phyloP scores from a whole-genome alignment of 768 basidiomycete species.

The Phanerochaete carnosa region DNA sequence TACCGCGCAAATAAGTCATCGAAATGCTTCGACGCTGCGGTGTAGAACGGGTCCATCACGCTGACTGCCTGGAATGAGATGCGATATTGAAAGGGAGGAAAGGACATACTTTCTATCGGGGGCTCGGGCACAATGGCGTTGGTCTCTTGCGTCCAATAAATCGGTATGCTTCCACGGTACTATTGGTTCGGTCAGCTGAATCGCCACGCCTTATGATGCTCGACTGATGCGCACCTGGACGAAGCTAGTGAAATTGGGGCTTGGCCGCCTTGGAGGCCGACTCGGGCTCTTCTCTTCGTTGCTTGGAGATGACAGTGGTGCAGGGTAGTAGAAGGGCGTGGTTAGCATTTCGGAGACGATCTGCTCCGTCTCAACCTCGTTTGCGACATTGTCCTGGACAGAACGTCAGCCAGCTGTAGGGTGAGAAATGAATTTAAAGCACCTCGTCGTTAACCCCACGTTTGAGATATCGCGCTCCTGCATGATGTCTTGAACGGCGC shows the following conservation, averaged over 20 bases:
- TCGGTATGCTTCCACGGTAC: constrained; percentile 93
- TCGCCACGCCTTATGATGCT: background rate
- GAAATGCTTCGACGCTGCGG: constrained; percentile 90
- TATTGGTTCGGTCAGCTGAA: constrained; percentile 23
- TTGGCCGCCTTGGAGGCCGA: constrained; percentile 44
- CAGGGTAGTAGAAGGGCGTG: constrained; percentile 83
- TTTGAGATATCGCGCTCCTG: constrained; percentile 91
- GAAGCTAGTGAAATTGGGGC: constrained; percentile 90
- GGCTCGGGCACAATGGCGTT: constrained; percentile 89
- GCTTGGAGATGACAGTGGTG: constrained; percentile 7
- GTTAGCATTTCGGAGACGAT: constrained; percentile 90
- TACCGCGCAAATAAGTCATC: constrained; percentile 88
- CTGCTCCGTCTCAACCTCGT: constrained; percentile 98
- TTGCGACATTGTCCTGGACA: constrained; percentile 89
- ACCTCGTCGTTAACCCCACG: constrained; percentile 94
- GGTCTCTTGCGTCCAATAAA: constrained; percentile 96
- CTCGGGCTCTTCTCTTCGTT: background rate
- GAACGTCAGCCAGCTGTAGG: background rate
- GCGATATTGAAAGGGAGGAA: background rate
- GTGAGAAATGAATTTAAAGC: background rate
- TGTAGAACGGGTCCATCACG: constrained; percentile 92
- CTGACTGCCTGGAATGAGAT: constrained; percentile 52
- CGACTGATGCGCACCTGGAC: constrained; percentile 60
- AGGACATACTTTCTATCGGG: constrained; percentile 84
- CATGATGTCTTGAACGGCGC: constrained; percentile 89